Conservation (phyloP, 73 alveolate species). For the Durusdinium trenchii region DNA sequence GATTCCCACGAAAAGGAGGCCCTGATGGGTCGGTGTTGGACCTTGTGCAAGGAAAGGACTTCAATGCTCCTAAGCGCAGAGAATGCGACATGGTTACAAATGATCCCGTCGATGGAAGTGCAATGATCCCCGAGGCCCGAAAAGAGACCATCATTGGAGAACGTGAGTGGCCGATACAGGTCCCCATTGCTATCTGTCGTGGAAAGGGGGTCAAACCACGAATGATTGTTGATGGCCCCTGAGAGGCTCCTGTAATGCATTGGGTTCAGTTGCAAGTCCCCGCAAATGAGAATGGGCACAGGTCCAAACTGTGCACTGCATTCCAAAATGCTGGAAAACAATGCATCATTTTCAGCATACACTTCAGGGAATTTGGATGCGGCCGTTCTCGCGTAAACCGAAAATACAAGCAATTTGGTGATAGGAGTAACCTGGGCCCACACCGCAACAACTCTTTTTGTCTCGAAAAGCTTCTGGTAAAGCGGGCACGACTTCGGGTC, state of each 20-base stretch:
- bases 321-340: no score
- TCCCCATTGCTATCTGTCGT: background rate
- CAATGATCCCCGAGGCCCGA: background rate
- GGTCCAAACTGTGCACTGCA: background rate
- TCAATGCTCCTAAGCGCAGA: background rate
- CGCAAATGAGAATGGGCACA: background rate
- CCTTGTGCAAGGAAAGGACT: background rate
- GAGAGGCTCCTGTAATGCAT: background rate
- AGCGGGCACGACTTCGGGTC: no score
- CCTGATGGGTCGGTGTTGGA: background rate
- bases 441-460: no score
- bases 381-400: no score
- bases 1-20: background rate
- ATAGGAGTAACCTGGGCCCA: no score
- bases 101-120: background rate
- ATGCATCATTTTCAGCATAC: no score
- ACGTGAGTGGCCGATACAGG: background rate
- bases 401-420: no score
- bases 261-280: background rate
- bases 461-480: no score
- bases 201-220: background rate
- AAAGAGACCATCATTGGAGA: background rate
- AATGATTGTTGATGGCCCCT: background rate
- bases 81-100: background rate
- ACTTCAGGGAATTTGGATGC: no score